Evolutionary conservation across 768 basidiomycete species (phyloP).

Genomic region (Tephrocybe sp.): DNA sequence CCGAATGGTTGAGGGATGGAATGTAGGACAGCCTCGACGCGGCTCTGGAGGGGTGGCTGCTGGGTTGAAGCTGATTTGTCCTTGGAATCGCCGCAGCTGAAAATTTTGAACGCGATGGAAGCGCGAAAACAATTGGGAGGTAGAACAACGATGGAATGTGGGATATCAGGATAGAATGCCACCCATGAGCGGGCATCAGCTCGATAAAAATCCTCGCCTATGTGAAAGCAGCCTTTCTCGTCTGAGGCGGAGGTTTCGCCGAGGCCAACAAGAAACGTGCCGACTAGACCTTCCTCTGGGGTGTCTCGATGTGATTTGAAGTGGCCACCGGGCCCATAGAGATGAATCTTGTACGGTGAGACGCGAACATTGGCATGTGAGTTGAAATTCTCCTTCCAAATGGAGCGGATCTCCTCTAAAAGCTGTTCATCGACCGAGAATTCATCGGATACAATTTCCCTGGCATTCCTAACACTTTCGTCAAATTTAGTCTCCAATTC

Average conservation of each 20-base stretch:
- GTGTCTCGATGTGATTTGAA: conserved; percentile 31
- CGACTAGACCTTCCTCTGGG: conserved; percentile 24
- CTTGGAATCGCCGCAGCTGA: conserved; percentile 12
- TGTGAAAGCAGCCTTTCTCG: conserved; percentile 1
- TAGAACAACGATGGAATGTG: conserved; percentile 18
- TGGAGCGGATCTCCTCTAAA: background rate
- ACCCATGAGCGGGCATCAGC: conserved; percentile 19
- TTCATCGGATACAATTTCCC: conserved; percentile 1
- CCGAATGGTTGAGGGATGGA: conserved; percentile 19
- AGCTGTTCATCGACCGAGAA: conserved; percentile 4
- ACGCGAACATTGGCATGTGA: conserved; percentile 16
- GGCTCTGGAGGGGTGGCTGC: background rate
- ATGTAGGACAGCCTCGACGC: background rate
- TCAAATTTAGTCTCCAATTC: background rate
- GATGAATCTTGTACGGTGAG: conserved; percentile 29
- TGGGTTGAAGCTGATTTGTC: background rate
- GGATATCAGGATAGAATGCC: conserved; percentile 30
- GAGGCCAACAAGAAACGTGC: conserved; percentile 32
- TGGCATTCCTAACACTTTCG: too few relatives aligned
- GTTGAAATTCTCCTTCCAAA: conserved; percentile 14
- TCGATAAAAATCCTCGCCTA: background rate
- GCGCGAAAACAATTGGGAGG: conserved; percentile 21
- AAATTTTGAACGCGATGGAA: conserved; percentile 28
- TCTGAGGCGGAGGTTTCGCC: conserved; percentile 18
- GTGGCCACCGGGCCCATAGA: too few relatives aligned